Percentiles rank a stretch among this genome's conserved stretches.
These are phyloP conservation scores for Aspergillus vadensis DNA, from an alignment of 2,329 filamentous ascomycete species.

Conservation along the genomic window DNA sequence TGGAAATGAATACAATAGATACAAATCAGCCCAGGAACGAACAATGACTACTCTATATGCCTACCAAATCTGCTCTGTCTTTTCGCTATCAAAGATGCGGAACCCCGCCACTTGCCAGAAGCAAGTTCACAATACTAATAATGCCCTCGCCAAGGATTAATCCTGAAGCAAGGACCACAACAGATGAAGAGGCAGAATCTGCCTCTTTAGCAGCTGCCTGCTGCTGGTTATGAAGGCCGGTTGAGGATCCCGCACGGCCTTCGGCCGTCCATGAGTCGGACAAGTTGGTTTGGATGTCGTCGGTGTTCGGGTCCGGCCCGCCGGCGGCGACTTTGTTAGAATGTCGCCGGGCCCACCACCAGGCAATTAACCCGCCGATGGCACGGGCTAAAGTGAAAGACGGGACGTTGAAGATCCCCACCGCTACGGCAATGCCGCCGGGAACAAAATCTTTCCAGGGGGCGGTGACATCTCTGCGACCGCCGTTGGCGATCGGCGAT, in stretches of 20 bases:
- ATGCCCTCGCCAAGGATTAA: slow-evolving; percentile 92
- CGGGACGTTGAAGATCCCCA: slow-evolving; percentile 97
- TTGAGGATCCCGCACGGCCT: not conserved
- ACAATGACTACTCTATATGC: not conserved
- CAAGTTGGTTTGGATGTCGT: not conserved
- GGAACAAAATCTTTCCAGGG: slow-evolving; percentile 76
- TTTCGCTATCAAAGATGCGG: slow-evolving; percentile 63
- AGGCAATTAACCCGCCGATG: slow-evolving; percentile 73
- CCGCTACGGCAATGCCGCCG: slow-evolving; percentile 92
- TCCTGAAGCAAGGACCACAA: slow-evolving; percentile 87
- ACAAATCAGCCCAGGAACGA: not conserved
- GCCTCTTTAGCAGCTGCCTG: slow-evolving; percentile 25
- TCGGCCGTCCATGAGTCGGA: not conserved
- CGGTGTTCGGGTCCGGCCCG: not conserved
- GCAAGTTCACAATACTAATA: slow-evolving; percentile 84
- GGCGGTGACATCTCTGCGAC: slow-evolving; percentile 40
- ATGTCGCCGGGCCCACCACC: slow-evolving; percentile 69
- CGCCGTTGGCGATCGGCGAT: slow-evolving; percentile 34
- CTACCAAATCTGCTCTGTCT: not conserved
- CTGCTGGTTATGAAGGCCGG: slow-evolving; percentile 30
- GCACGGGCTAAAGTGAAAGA: slow-evolving; percentile 91
- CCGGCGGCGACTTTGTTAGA: slow-evolving; percentile 21
- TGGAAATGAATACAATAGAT: too few relatives aligned
- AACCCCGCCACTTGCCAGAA: slow-evolving; percentile 74
- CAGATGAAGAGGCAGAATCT: slow-evolving; percentile 55